Base-by-base conservation (phyloP, 1,284 basidiomycete genomes). In the Athelia psychrophila region DNA sequence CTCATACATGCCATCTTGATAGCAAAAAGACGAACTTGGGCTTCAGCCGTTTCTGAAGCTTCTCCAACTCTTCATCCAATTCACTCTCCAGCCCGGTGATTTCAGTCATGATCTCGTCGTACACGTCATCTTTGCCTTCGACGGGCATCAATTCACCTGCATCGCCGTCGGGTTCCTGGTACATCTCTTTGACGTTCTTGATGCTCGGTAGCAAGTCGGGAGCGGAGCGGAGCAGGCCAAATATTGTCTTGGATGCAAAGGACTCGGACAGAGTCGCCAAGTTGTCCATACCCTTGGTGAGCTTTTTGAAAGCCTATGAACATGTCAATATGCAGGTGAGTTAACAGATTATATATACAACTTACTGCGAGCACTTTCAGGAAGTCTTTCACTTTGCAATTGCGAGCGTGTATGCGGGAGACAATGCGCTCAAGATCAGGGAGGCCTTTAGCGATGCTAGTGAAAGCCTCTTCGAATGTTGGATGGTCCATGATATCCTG, bases 361-460 rank as follows among this genome's bases (percentile, higher is more conserved):
- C 27, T 55, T 64, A 93, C 92, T 44, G 74, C 71, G 9, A 97
- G 75, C 18, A 95, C 89, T 63, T 87, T 89, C 57, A 88, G 65
- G 64, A 98, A 98, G 61, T 96, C 93, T 57, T 79, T 83, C 54
- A 95, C 84, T 65, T 83, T 88, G 68, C 92, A 91, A 50, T 86
- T 91, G 62, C 89, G 92, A 5, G 95, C 94, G 62, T 98, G 95
- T 51, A 98, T 90, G 36, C 95, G 88, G 8, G 93, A 94, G 3
- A 98, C 86, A 53, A 96, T 84, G 24, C 95, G 90, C 66, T 98
- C 95, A 3, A 98, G 80, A 67, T 98, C 95, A 9, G 95, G 94
- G 12, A 97, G 70, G 18, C 87, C 84, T 65, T 91, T 94, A 6
- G 83, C 84, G 22, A 93, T 69, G 47, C 80, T 78, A 19, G 78